Evolutionary conservation across 768 basidiomycete genomes (phyloP).

Genomic region (Rhizopogon vinicolor): DNA sequence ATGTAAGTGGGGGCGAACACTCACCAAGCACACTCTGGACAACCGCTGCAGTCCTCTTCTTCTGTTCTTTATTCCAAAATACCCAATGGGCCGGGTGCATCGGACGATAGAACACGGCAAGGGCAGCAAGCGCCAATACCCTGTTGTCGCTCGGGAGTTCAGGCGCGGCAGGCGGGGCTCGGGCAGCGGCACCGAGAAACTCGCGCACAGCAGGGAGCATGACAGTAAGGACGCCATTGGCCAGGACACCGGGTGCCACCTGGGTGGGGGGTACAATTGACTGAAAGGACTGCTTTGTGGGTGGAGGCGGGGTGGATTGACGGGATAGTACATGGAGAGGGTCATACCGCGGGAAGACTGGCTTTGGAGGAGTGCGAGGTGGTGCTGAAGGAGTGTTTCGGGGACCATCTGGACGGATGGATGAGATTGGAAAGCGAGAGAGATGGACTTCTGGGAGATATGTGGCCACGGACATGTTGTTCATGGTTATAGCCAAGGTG

Average conservation of each 20-base stretch:
- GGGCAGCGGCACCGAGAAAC: slow-evolving; percentile 40
- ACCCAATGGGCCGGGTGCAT: slow-evolving; percentile 56
- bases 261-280: slow-evolving; percentile 15
- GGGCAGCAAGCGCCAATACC: slow-evolving; percentile 55
- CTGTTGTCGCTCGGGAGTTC: slow-evolving; percentile 34
- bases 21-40: slow-evolving; percentile 52
- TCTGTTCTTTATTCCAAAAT: slow-evolving; percentile 56
- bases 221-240: slow-evolving; percentile 39
- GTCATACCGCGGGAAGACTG: slow-evolving; percentile 27
- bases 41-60: slow-evolving; percentile 42
- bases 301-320: slow-evolving; percentile 14
- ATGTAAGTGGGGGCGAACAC: slow-evolving; percentile 17
- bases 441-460: neutral
- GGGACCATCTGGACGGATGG: slow-evolving; percentile 29
- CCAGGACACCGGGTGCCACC: slow-evolving; percentile 32
- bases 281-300: slow-evolving; percentile 12
- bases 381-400: slow-evolving; percentile 13
- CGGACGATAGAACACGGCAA: slow-evolving; percentile 52
- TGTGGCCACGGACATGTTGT: neutral
- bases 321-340: slow-evolving; percentile 24
- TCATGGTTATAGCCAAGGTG: neutral
- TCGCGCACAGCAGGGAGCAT: slow-evolving; percentile 44
- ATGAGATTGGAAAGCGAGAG: slow-evolving; percentile 33
- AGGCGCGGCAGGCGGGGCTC: slow-evolving; percentile 36
- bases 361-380: slow-evolving; percentile 19